Percentiles rank a stretch among this genome's conserved stretches.
Conservation (phyloP, 805 yeast species). For the Lachancea dasiensis region DNA sequence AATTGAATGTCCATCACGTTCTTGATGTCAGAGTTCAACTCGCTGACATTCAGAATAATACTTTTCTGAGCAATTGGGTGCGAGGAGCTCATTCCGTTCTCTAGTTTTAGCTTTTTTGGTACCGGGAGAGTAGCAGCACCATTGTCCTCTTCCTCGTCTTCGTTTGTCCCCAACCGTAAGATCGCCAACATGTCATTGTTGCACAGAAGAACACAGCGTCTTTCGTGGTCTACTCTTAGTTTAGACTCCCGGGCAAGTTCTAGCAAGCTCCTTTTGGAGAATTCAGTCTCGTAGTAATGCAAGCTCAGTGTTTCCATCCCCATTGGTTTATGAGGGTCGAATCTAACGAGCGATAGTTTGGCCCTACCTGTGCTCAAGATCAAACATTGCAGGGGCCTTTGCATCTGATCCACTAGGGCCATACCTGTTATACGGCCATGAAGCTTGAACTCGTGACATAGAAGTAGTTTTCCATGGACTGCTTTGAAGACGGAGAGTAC, state of each 20-base stretch:
- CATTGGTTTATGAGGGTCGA: constrained; percentile 50
- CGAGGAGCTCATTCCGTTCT: neutral
- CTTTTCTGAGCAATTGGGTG: constrained; percentile 33
- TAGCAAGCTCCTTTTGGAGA: constrained; percentile 42
- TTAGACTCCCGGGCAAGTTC: constrained; percentile 34
- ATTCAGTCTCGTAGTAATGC: constrained; percentile 76
- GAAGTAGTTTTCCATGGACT: constrained; percentile 24
- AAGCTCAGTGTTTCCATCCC: constrained; percentile 66
- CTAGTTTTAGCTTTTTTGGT: constrained; percentile 6
- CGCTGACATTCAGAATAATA: constrained; percentile 49
- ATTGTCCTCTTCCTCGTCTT: constrained; percentile 32
- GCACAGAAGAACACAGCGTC: constrained; percentile 49
- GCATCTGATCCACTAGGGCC: constrained; percentile 43
- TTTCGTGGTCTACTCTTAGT: constrained; percentile 57
- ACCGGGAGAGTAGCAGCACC: constrained; percentile 15
- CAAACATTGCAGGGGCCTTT: constrained; percentile 51
- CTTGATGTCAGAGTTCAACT: constrained; percentile 50
- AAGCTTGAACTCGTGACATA: constrained; percentile 61
- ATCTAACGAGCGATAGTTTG: constrained; percentile 67
- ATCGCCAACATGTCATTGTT: constrained; percentile 67
- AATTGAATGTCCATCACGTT: constrained; percentile 69
- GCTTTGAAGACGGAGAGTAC: constrained; percentile 38
- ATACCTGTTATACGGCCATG: constrained; percentile 65
- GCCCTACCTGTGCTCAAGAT: constrained; percentile 66
- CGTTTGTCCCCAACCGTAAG: constrained; percentile 52